A percentile compares a stretch with the other conserved stretches of the same genome.
phyloP scores from a whole-genome alignment of 768 basidiomycete species.

The Boletus coccyginus region DNA sequence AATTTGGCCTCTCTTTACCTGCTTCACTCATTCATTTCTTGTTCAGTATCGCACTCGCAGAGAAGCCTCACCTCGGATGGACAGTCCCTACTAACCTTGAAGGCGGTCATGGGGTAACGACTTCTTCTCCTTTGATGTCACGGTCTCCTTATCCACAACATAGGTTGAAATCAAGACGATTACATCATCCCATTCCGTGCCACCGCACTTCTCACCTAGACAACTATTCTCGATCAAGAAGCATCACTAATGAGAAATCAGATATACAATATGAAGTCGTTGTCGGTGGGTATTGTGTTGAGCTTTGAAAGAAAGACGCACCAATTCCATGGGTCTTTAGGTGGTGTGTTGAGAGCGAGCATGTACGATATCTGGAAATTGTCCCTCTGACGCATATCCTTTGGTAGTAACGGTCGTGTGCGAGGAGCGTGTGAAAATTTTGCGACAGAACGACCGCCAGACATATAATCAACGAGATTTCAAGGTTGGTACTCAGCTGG shows the following conservation, averaged over 20 bases:
- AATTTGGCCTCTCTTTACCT: not conserved
- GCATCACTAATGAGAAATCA: not conserved
- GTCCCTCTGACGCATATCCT: no score
- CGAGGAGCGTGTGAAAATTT: no score
- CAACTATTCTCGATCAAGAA: not conserved
- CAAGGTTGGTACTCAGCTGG: no score
- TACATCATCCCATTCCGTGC: fast-evolving
- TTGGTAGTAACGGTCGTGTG: no score
- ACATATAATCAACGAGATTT: no score
- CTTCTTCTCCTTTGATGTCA: not conserved
- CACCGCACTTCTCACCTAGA: not conserved
- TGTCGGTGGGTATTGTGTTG: not conserved
- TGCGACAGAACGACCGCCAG: no score
- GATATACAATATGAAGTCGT: not conserved
- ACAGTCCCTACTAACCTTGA: not conserved
- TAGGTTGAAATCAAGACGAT: not conserved
- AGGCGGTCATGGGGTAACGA: not conserved
- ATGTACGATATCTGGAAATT: no score
- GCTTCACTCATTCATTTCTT: not conserved
- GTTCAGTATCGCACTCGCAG: not conserved
- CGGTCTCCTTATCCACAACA: not conserved
- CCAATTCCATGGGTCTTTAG: no score
- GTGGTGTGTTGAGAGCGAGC: no score
- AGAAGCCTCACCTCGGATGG: not conserved
- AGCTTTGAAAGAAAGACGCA: no score